phyloP scores from a whole-genome alignment of 2,329 filamentous ascomycete genomes.

The Neofusicoccum parvum region DNA sequence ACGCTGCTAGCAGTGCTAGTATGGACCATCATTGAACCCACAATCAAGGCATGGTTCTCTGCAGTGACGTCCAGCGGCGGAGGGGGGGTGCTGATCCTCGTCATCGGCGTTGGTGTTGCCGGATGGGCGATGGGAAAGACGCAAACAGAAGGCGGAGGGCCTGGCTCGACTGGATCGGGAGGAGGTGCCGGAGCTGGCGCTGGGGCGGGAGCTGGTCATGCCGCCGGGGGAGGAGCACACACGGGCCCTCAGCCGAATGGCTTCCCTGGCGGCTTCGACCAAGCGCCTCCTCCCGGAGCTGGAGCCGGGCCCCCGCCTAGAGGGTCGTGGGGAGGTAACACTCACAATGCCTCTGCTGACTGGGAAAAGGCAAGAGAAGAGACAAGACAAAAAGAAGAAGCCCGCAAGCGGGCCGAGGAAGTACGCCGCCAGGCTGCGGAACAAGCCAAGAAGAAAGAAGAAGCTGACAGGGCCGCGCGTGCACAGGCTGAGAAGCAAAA shows the following conservation, averaged over 20 bases:
- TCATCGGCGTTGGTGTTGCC: conserved; percentile 74
- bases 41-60: conserved; percentile 72
- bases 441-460: conserved; percentile 43
- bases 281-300: conserved; percentile 20
- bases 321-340: conserved; percentile 30
- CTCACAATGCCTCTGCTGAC: conserved; percentile 35
- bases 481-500: conserved; percentile 53
- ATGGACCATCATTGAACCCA: conserved; percentile 73
- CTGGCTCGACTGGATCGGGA: conserved; percentile 26
- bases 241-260: conserved; percentile 35
- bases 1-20: conserved; percentile 73
- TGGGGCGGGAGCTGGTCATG: conserved; percentile 29
- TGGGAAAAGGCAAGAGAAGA: conserved; percentile 74
- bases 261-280: conserved; percentile 32
- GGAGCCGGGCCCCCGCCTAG: conserved; percentile 26
- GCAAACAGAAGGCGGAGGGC: conserved; percentile 52
- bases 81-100: conserved; percentile 70
- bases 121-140: conserved; percentile 78
- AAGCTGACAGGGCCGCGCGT: conserved; percentile 48
- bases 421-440: conserved; percentile 14
- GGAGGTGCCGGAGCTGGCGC: conserved; percentile 30
- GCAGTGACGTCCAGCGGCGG: conserved; percentile 68
- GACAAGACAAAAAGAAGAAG: conserved; percentile 64
- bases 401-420: conserved; percentile 45
- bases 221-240: conserved; percentile 31